Evolutionary conservation across 495 filamentous ascomycete species (phyloP).

Genomic region (Podospora fimiseda): DNA sequence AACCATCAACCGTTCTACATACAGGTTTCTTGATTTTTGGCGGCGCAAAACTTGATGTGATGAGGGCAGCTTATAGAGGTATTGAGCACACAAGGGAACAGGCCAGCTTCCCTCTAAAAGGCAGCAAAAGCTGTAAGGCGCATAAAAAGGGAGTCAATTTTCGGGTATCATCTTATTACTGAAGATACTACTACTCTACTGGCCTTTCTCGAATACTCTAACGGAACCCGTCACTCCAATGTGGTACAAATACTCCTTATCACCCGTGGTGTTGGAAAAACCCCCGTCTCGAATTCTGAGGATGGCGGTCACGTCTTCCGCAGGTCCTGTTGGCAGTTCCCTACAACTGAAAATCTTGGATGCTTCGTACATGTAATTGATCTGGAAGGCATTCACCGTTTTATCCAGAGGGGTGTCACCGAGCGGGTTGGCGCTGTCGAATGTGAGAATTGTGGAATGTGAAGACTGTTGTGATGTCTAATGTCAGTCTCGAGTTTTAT

Average conservation of each 20-base stretch:
- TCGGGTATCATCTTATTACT: not conserved
- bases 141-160: not conserved
- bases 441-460: slow-evolving; percentile 57
- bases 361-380: slow-evolving; percentile 70
- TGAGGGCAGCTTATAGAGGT: not conserved
- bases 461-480: slow-evolving; percentile 14
- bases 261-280: slow-evolving; percentile 28
- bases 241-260: slow-evolving; percentile 74
- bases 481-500: not conserved
- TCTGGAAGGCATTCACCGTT: slow-evolving; percentile 64
- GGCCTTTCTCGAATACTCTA: slow-evolving; percentile 71
- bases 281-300: slow-evolving; percentile 62
- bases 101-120: not conserved
- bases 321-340: slow-evolving; percentile 73
- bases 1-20: slow-evolving; percentile 5
- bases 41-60: slow-evolving; percentile 3
- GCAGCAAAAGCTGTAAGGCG: not conserved
- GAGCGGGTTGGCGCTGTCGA: slow-evolving; percentile 66
- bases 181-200: slow-evolving; percentile 26
- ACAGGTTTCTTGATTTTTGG: slow-evolving; percentile 5
- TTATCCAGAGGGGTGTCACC: slow-evolving; percentile 58
- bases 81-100: not conserved
- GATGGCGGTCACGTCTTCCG: slow-evolving; percentile 87
- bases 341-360: slow-evolving; percentile 61
- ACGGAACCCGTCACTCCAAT: slow-evolving; percentile 72